Evolutionary conservation across 2,329 filamentous ascomycete genomes (phyloP).

Genomic region (Sarocladium brachiariae): DNA sequence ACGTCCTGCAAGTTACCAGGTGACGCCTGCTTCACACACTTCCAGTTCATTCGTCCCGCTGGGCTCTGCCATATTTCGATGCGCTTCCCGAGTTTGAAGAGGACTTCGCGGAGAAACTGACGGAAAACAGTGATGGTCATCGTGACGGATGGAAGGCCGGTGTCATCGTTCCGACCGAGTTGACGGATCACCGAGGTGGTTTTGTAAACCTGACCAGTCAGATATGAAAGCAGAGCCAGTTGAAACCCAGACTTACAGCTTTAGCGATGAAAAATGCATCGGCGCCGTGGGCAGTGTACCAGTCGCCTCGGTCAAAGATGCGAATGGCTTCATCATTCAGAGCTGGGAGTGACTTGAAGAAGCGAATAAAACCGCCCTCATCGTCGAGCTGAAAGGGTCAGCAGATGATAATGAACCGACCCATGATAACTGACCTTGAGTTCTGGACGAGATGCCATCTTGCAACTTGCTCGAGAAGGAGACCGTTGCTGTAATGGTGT

Average conservation of each 20-base stretch:
- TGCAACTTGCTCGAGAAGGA: slow-evolving; percentile 18
- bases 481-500: neutral
- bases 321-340: slow-evolving; percentile 71
- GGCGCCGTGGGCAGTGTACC: slow-evolving; percentile 87
- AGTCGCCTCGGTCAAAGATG: slow-evolving; percentile 91
- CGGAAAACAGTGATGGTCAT: slow-evolving; percentile 93
- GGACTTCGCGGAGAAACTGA: slow-evolving; percentile 88
- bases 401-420: slow-evolving; percentile 9
- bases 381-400: slow-evolving; percentile 68
- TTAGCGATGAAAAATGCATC: slow-evolving; percentile 79
- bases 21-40: slow-evolving; percentile 82
- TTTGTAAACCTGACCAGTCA: slow-evolving; percentile 69
- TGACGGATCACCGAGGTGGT: slow-evolving; percentile 92
- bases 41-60: slow-evolving; percentile 81
- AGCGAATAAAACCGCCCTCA: slow-evolving; percentile 92
- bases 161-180: slow-evolving; percentile 74
- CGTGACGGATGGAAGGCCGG: slow-evolving; percentile 86
- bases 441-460: slow-evolving; percentile 66
- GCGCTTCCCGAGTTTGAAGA: slow-evolving; percentile 85
- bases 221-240: too few species aligned
- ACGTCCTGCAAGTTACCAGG: slow-evolving; percentile 95
- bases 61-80: slow-evolving; percentile 82
- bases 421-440: slow-evolving; percentile 49
- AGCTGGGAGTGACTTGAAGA: slow-evolving; percentile 78
- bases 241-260: slow-evolving; percentile 43